phyloP scores from a whole-genome alignment of 345 rosid species.

The Hibiscus syriacus region DNA sequence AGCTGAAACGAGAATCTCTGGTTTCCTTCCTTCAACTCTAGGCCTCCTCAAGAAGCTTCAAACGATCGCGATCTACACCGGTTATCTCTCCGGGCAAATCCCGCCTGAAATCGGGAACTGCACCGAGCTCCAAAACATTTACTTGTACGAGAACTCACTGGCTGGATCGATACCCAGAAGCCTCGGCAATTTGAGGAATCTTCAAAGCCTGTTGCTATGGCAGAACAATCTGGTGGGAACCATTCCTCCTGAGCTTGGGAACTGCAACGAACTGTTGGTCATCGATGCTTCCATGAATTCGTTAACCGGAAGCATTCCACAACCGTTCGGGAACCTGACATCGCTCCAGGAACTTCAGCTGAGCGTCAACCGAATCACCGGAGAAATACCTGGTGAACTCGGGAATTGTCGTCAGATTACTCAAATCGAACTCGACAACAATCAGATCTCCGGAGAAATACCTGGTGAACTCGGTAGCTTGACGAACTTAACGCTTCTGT shows the following conservation, averaged over 20 bases:
- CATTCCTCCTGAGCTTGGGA: slow-evolving; percentile 68
- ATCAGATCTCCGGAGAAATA: slow-evolving; percentile 60
- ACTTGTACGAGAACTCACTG: slow-evolving; percentile 70
- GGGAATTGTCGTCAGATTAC: slow-evolving; percentile 51
- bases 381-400: slow-evolving; percentile 50
- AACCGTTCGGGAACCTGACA: slow-evolving; percentile 46
- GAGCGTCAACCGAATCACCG: slow-evolving; percentile 69
- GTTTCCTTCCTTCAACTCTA: slow-evolving; percentile 64
- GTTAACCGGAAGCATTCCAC: slow-evolving; percentile 68
- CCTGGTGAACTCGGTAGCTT: slow-evolving; percentile 59
- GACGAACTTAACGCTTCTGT: slow-evolving; percentile 53
- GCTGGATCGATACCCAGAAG: slow-evolving; percentile 59
- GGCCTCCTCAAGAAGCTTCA: slow-evolving; percentile 60
- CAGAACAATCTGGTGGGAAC: slow-evolving; percentile 62
- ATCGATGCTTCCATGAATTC: slow-evolving; percentile 67
- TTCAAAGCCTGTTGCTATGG: slow-evolving; percentile 60
- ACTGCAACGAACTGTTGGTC: slow-evolving; percentile 46
- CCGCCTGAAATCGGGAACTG: slow-evolving; percentile 58
- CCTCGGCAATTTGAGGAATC: slow-evolving; percentile 46
- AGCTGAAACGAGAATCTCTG: slow-evolving; percentile 82
- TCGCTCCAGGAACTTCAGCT: slow-evolving; percentile 62
- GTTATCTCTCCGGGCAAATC: slow-evolving; percentile 70
- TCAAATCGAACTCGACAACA: slow-evolving; percentile 80
- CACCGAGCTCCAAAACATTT: slow-evolving; percentile 61
- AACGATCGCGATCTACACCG: slow-evolving; percentile 68